A percentile compares a stretch with the other conserved stretches of the same genome.
Conservation (phyloP, 2,329 filamentous ascomycete genomes). For the Mariannaea elegans region DNA sequence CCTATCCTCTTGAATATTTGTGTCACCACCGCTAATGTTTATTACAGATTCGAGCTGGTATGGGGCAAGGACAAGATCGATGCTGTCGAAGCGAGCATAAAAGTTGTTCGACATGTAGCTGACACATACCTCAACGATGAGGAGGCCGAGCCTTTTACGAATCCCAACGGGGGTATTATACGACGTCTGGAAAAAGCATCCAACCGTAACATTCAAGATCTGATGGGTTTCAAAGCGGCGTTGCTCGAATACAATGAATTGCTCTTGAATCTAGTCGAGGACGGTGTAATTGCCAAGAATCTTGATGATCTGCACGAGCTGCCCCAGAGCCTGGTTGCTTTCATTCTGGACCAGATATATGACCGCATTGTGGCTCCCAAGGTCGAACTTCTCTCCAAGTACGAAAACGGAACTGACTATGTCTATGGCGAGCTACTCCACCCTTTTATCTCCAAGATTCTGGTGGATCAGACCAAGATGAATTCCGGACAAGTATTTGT, state of each 20-base stretch:
- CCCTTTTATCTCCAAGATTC: slow-evolving; percentile 83
- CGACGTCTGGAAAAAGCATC: slow-evolving; percentile 80
- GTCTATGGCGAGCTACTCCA: slow-evolving; percentile 94
- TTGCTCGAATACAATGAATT: slow-evolving; percentile 81
- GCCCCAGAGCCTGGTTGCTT: slow-evolving; percentile 76
- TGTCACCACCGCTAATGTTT: not conserved
- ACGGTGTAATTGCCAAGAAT: slow-evolving; percentile 77
- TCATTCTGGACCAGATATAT: slow-evolving; percentile 89
- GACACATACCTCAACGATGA: slow-evolving; percentile 81
- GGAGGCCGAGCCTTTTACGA: slow-evolving; percentile 72
- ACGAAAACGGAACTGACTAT: slow-evolving; percentile 90
- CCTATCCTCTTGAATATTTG: not conserved
- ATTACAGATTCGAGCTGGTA: slow-evolving; percentile 68
- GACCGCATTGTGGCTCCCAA: slow-evolving; percentile 90
- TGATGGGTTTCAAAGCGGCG: slow-evolving; percentile 75
- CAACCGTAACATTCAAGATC: slow-evolving; percentile 69
- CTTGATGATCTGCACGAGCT: slow-evolving; percentile 75
- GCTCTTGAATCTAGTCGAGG: slow-evolving; percentile 70
- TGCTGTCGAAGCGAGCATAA: slow-evolving; percentile 76
- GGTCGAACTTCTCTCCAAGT: slow-evolving; percentile 83
- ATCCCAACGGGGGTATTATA: slow-evolving; percentile 77
- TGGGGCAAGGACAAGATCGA: slow-evolving; percentile 82
- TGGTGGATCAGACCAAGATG: slow-evolving; percentile 78
- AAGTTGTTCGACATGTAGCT: slow-evolving; percentile 74
- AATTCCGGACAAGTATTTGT: slow-evolving; percentile 89